A percentile compares a stretch with the other conserved stretches of the same genome.
Evolutionary conservation across 257 asterid species (phyloP).

Genomic region (Lavandula angustifolia): DNA sequence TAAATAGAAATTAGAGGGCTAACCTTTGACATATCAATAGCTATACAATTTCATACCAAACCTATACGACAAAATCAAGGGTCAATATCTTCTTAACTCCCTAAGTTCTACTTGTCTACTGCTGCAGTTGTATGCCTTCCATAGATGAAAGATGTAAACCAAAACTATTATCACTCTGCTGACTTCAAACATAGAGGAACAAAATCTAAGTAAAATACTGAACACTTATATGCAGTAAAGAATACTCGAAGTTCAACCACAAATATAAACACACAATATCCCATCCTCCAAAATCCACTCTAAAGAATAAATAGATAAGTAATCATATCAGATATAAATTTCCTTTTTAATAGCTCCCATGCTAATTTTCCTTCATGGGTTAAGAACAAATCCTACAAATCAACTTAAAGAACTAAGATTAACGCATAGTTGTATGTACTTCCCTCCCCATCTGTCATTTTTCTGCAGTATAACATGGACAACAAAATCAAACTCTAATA

Average conservation of each 20-base stretch:
- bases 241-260: constrained; percentile 25
- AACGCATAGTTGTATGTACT: constrained; percentile 19
- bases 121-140: constrained; percentile 19
- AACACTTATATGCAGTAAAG: constrained; percentile 24
- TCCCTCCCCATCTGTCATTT: constrained; percentile 16
- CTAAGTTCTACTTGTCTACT: constrained; percentile 26
- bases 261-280: constrained; percentile 23
- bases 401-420: constrained; percentile 12
- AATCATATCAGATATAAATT: too few relatives aligned
- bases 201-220: too few relatives aligned
- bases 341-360: too few relatives aligned
- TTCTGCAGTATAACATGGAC: constrained; percentile 18
- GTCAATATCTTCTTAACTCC: neutral
- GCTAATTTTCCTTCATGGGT: neutral
- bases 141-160: too few relatives aligned
- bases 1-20: neutral
- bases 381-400: constrained; percentile 21
- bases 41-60: constrained; percentile 6
- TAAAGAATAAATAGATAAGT: constrained; percentile 6
- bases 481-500: constrained; percentile 28
- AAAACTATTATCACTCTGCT: constrained; percentile 6
- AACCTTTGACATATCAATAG: neutral
- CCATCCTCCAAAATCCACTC: constrained; percentile 22
- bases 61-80: neutral
- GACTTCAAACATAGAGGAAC: constrained; percentile 21